These are phyloP conservation scores for Bipolaris victoriae DNA, from an alignment of 2,329 filamentous ascomycete species.

Conservation along the genomic window DNA sequence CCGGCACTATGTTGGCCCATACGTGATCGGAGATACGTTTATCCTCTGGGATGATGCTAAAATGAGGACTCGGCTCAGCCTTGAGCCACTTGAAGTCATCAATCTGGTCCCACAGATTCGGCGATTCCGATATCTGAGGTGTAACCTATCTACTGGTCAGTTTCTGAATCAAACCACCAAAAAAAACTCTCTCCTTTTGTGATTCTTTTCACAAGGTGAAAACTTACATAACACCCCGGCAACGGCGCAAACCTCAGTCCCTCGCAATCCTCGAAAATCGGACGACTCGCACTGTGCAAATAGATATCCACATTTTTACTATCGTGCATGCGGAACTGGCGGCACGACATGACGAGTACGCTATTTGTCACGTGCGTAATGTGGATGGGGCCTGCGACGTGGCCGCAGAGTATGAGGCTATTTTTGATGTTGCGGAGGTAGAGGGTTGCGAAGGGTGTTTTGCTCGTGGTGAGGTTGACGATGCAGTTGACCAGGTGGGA, in stretches of 20 bases:
- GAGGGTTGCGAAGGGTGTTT: slow-evolving; percentile 69
- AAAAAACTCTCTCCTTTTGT: not conserved
- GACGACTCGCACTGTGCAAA: slow-evolving; percentile 78
- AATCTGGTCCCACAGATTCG: slow-evolving; percentile 85
- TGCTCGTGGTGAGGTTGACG: slow-evolving; percentile 70
- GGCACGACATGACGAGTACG: slow-evolving; percentile 73
- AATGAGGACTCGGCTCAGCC: slow-evolving; percentile 84
- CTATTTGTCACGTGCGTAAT: slow-evolving; percentile 76
- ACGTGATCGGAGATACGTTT: slow-evolving; percentile 65
- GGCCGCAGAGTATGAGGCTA: slow-evolving; percentile 78
- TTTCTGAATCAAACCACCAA: not conserved
- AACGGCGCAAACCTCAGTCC: slow-evolving; percentile 79
- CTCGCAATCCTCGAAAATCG: slow-evolving; percentile 90
- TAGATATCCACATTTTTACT: slow-evolving; percentile 83
- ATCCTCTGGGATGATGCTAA: slow-evolving; percentile 70
- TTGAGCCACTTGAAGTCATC: slow-evolving; percentile 99
- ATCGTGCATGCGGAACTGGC: slow-evolving; percentile 94
- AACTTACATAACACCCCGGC: slow-evolving; percentile 68
- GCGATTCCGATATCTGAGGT: slow-evolving; percentile 19
- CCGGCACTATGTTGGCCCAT: slow-evolving; percentile 65
- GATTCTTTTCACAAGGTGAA: not conserved
- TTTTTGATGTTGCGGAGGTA: slow-evolving; percentile 71
- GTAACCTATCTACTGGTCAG: slow-evolving; percentile 26
- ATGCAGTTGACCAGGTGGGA: slow-evolving; percentile 73
- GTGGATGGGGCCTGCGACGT: slow-evolving; percentile 80